Percentiles rank a stretch among this genome's conserved stretches.
Evolutionary conservation across 352 stramenopile genomes (phyloP).

Genomic region (Phytophthora hybrid): DNA sequence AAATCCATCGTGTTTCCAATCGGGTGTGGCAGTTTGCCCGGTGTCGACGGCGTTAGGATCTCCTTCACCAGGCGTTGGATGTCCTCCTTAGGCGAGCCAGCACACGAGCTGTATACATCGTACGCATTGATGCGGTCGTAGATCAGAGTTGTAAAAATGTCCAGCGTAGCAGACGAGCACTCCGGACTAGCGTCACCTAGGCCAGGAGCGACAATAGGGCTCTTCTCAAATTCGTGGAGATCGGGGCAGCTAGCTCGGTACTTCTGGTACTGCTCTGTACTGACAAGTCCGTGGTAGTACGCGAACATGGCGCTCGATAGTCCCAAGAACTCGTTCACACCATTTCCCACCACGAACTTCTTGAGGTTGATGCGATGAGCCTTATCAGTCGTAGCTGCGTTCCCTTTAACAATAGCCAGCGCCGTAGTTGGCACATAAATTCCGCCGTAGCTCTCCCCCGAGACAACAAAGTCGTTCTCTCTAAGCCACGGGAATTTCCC

Average conservation of each 20-base stretch:
- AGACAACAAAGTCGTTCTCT: constrained; percentile 83
- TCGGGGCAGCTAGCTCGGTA: constrained; percentile 60
- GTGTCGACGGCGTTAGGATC: constrained; percentile 44
- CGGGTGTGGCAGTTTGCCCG: constrained; percentile 53
- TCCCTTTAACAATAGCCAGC: constrained; percentile 64
- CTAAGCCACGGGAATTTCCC: constrained; percentile 84
- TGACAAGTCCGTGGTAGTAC: constrained; percentile 85
- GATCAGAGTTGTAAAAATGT: constrained; percentile 46
- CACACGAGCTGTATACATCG: constrained; percentile 70
- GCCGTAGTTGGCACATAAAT: constrained; percentile 81
- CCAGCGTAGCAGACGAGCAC: constrained; percentile 43
- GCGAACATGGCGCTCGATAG: constrained; percentile 76
- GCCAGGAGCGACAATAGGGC: constrained; percentile 22
- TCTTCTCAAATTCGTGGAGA: constrained; percentile 58
- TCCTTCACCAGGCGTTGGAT: constrained; percentile 55
- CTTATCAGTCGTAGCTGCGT: constrained; percentile 25
- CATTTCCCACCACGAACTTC: constrained; percentile 90
- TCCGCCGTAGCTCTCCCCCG: constrained; percentile 83
- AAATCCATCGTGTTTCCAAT: constrained; percentile 82
- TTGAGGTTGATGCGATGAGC: constrained; percentile 71
- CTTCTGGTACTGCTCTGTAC: constrained; percentile 66
- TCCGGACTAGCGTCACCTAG: constrained; percentile 12
- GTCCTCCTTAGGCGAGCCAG: constrained; percentile 54
- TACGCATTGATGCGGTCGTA: constrained; percentile 71
- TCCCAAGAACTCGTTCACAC: constrained; percentile 68